phyloP scores from a whole-genome alignment of 1,284 basidiomycete genomes.

The Prillingera fragicola region DNA sequence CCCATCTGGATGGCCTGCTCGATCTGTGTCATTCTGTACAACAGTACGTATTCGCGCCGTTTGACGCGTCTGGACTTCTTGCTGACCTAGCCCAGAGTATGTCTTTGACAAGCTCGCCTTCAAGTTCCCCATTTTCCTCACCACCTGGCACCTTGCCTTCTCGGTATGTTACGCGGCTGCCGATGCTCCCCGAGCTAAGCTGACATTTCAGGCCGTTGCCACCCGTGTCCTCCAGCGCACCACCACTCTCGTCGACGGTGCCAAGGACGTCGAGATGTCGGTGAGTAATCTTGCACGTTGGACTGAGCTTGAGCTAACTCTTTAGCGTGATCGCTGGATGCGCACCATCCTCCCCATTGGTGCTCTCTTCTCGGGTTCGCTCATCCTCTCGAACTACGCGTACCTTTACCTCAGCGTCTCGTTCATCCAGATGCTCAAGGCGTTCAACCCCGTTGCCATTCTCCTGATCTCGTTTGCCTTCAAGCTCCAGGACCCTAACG shows the following conservation, averaged over 20 bases:
- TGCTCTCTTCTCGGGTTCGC: slow-evolving; percentile 81
- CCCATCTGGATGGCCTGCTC: slow-evolving; percentile 70
- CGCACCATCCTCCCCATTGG: slow-evolving; percentile 90
- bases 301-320: not conserved
- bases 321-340: slow-evolving; percentile 65
- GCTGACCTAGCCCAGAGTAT: slow-evolving; percentile 52
- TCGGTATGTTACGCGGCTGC: slow-evolving; percentile 55
- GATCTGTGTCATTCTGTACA: slow-evolving; percentile 91
- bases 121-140: slow-evolving; percentile 78
- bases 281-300: slow-evolving; percentile 28
- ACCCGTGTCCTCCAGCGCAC: slow-evolving; percentile 84
- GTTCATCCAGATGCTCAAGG: slow-evolving; percentile 99
- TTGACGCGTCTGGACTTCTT: not conserved
- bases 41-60: slow-evolving; percentile 53
- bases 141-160: slow-evolving; percentile 79
- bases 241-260: slow-evolving; percentile 80
- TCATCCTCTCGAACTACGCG: slow-evolving; percentile 90
- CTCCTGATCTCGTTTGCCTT: slow-evolving; percentile 88
- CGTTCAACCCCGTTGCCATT: slow-evolving; percentile 90
- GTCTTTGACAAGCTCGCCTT: slow-evolving; percentile 78
- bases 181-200: slow-evolving; percentile 1
- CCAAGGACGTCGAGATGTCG: slow-evolving; percentile 79
- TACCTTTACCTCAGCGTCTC: slow-evolving; percentile 89
- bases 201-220: slow-evolving; percentile 62
- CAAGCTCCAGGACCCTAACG: slow-evolving; percentile 81